Base-by-base conservation (phyloP, 192 early-diverging fungal species). In the Backusella westeae region DNA sequence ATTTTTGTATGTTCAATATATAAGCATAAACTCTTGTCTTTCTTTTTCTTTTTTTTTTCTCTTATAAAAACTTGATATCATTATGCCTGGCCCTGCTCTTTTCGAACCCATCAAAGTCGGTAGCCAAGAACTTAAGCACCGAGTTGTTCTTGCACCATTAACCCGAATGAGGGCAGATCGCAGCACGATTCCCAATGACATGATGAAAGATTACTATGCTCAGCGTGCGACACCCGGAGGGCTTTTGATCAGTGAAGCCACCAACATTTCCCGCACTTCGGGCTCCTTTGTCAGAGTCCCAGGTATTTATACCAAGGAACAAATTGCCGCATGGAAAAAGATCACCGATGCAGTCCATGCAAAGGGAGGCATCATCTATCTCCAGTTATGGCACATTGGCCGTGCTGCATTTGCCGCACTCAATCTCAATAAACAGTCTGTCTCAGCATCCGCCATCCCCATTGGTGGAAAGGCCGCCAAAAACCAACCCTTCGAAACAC, bases 321-420 rank as follows among this genome's bases (percentile, higher is more conserved):
- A 87, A 36, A 78, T 81, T 9, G 72, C 44, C 29, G 87, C 72
- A 14, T 91, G 90, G 90, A 86, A 84, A 66, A 66, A 81, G 59
- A 41, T 77, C 42, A 89, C 88, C 21, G 78, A 87, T n/a, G 86
- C 83, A 5, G 90, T 91, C 17, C 87, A 90, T 75, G 83, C 72
- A n/a, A 84, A 86, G 75, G 88, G 87, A 21, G 87, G 87, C 14
- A 59, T 78, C 73, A 88, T 91, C 59, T 91, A 68, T 71, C 76
- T 83, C 34, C 90, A 91, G 74, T 75, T 91, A 53, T 91, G 90
- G 90, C 77, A 79, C 34, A 34, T 77, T 35, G 70, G 76, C 0
- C 46, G 76, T 32, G 70, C 76, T 12, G 53, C 69, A 15, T 67
- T 56, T 8, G 17, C 69, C 15, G 41, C 69, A 29, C 34, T 73